These are phyloP conservation scores for Tolypocladium ophioglossoides DNA, from an alignment of 2,329 filamentous ascomycete species.

Conservation along the genomic window DNA sequence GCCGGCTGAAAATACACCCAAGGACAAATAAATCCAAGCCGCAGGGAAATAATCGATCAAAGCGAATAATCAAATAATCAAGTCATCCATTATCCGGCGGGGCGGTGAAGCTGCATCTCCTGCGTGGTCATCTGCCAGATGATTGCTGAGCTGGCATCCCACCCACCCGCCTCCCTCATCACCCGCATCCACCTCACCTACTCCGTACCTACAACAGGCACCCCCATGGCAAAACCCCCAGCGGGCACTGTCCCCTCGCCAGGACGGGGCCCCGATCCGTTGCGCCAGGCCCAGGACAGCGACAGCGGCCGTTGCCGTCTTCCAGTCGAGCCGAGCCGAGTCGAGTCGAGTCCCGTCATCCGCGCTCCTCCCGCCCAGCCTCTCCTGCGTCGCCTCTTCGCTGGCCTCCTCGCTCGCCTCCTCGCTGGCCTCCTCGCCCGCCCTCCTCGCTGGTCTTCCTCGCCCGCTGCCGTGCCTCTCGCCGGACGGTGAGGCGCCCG, in stretches of 20 bases:
- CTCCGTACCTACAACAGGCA: background rate
- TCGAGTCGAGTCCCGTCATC: too few species aligned
- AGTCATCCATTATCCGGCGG: conserved; percentile 1
- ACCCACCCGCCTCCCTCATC: conserved; percentile 9
- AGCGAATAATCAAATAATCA: background rate
- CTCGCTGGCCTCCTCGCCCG: too few species aligned
- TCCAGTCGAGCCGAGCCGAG: background rate
- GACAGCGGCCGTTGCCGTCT: background rate
- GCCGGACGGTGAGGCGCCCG: background rate
- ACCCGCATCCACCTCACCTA: conserved; percentile 2
- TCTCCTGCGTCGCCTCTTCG: background rate
- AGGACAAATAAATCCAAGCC: background rate
- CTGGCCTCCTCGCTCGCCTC: too few species aligned
- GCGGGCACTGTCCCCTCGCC: background rate
- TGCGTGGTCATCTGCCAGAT: conserved; percentile 23
- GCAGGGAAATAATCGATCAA: background rate
- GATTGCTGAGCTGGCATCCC: conserved; percentile 25
- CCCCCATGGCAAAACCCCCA: conserved; percentile 1
- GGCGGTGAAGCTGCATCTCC: conserved; percentile 5
- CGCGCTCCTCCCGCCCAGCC: background rate
- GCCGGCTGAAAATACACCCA: background rate
- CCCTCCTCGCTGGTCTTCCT: too few species aligned
- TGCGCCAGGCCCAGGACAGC: background rate
- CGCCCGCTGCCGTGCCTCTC: background rate
- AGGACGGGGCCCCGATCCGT: background rate